Evolutionary conservation across 805 yeast genomes (phyloP).

Genomic region (Yarrowia porcina): DNA sequence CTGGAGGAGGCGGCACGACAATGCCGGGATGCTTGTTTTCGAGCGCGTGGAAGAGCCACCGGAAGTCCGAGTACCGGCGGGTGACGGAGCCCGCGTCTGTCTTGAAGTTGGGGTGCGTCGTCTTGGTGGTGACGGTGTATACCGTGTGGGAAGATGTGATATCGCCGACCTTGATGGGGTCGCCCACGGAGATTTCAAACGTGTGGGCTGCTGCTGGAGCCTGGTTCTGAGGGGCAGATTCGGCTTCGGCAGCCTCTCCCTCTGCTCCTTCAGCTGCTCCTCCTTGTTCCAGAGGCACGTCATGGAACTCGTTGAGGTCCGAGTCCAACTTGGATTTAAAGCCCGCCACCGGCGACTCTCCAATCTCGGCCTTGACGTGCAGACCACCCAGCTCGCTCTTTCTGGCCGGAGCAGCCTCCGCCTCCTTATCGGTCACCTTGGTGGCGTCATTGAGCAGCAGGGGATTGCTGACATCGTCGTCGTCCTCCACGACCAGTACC

Average conservation of each 20-base stretch:
- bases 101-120: constrained; percentile 43
- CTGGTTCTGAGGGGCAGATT: background rate
- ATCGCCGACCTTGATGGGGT: constrained; percentile 90
- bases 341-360: constrained; percentile 18
- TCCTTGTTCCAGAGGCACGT: constrained; percentile 17
- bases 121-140: constrained; percentile 67
- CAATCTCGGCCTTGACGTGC: constrained; percentile 17
- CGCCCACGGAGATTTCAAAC: constrained; percentile 73
- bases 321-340: constrained; percentile 18
- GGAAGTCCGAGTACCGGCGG: constrained; percentile 84
- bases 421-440: constrained; percentile 13
- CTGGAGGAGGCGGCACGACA: constrained; percentile 94
- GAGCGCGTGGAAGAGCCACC: constrained; percentile 90
- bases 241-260: background rate
- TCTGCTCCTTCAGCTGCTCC: background rate
- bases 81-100: constrained; percentile 47
- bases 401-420: background rate
- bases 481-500: constrained; percentile 1
- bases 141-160: constrained; percentile 84
- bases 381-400: background rate
- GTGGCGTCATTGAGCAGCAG: constrained; percentile 20
- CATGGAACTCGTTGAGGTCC: constrained; percentile 16
- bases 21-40: constrained; percentile 84
- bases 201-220: constrained; percentile 20
- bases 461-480: background rate